phyloP scores from a whole-genome alignment of 2,329 filamentous ascomycete genomes.

The Corinectria fuckeliana region DNA sequence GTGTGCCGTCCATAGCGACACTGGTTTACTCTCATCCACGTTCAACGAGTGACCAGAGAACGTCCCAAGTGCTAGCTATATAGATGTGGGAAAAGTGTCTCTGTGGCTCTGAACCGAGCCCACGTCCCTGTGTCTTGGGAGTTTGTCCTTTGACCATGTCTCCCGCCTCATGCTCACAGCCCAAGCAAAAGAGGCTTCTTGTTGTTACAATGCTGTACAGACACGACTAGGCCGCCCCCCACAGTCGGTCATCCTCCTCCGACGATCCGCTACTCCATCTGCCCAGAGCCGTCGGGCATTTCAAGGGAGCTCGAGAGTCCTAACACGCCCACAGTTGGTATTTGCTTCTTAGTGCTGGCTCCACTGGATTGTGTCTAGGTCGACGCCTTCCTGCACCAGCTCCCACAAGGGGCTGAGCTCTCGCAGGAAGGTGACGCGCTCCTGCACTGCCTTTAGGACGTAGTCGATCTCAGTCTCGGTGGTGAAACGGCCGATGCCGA shows the following conservation, averaged over 20 bases:
- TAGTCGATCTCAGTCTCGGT: constrained; percentile 97
- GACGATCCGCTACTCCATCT: constrained; percentile 1
- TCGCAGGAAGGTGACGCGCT: constrained; percentile 89
- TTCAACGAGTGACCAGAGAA: constrained; percentile 15
- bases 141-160: constrained; percentile 28
- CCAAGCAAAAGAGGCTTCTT: constrained; percentile 43
- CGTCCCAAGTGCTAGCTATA: constrained; percentile 13
- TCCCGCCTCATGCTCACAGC: constrained; percentile 33
- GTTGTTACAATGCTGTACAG: constrained; percentile 45
- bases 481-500: constrained; percentile 96
- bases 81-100: constrained; percentile 16
- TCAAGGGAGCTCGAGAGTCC: background rate
- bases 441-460: constrained; percentile 89
- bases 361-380: constrained; percentile 97
- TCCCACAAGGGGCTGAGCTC: constrained; percentile 98
- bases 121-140: constrained; percentile 24
- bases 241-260: constrained; percentile 24
- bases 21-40: constrained; percentile 9
- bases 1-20: constrained; percentile 16
- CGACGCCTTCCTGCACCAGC: constrained; percentile 94
- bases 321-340: background rate
- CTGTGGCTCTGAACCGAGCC: constrained; percentile 16
- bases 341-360: constrained; percentile 77
- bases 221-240: constrained; percentile 32
- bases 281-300: constrained; percentile 6